phyloP scores from a whole-genome alignment of 345 rosid species.

The Hibiscus tridactylites region DNA sequence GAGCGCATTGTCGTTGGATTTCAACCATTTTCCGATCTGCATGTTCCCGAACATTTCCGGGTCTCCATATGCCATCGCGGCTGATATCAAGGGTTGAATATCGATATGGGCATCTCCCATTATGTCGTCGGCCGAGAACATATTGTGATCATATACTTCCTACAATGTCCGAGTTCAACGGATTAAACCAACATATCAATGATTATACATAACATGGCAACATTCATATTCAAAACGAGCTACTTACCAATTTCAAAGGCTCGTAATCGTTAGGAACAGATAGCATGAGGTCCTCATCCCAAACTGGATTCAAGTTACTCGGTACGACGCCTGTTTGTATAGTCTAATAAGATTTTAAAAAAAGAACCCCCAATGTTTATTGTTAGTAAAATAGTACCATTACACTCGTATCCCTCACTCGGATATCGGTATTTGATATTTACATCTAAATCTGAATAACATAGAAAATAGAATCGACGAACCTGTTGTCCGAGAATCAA shows the following conservation, averaged over 20 bases:
- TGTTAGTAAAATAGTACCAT: background rate
- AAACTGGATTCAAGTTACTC: slow-evolving; percentile 73
- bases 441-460: background rate
- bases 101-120: slow-evolving; percentile 98
- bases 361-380: background rate
- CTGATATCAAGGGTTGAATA: slow-evolving; percentile 78
- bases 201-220: background rate
- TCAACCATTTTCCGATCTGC: slow-evolving; percentile 97
- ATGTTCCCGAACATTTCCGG: slow-evolving; percentile 83
- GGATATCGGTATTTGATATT: background rate
- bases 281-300: slow-evolving; percentile 80
- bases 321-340: slow-evolving; percentile 41
- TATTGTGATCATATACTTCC: slow-evolving; percentile 82
- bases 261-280: slow-evolving; percentile 62
- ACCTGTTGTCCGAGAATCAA: slow-evolving; percentile 85
- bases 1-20: slow-evolving; percentile 84
- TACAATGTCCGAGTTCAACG: slow-evolving; percentile 23
- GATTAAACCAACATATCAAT: background rate
- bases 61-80: slow-evolving; percentile 93
- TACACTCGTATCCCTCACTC: background rate
- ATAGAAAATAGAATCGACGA: slow-evolving; percentile 10
- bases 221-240: background rate
- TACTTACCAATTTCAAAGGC: slow-evolving; percentile 55
- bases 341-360: slow-evolving; percentile 29
- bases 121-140: slow-evolving; percentile 93